Evolutionary conservation across 805 yeast species (phyloP), one percentile per base, ranked within the genome.

Genomic region (Monosporozyma yasuniensis): DNA sequence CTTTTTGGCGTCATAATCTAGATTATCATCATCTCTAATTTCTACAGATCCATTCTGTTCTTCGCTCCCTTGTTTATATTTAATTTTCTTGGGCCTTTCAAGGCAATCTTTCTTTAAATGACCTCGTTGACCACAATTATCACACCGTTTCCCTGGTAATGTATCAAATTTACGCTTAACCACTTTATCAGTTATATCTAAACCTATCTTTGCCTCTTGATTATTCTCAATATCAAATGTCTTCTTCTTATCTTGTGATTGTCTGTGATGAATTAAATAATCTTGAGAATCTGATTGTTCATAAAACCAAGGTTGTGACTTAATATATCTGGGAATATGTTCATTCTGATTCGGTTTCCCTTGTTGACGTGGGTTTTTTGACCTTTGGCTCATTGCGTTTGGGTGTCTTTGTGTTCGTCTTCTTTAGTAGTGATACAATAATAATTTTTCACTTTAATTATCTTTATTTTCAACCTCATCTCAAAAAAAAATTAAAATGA

Each of bases 1-100:
- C 51, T 89, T 68, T 54, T 82, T 83, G 10, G 81, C 76, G 58
- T 85, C 95, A 75, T 81, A 87, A 44, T 67, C 46, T 59, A 64
- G 44, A 55, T 65, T 45, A 50, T 56, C 46, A 46, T 52, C 42
- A 54, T 51, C 47, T 48, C 57, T 45, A 10, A 54, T 54, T 35
- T 59, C 57, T 4, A 61, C 50, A 11, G 53, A 49, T 3, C 61
- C 67, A 11, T 60, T 65, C 5, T 61, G 66, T 23, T 42, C 34
- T 21, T 42, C 9, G 5, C 16, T 5, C 7, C 3, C 7, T 8
- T 18, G 21, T 11, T 21, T 22, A 4, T 57, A 61, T 46, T 37
- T 65, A 56, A 35, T 54, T 48, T 72, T 72, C 34, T 73, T 61
- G 3, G 85, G 84, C 46, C 75, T 70, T 54, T 81, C 86, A 44